Evolutionary conservation across 495 filamentous ascomycete species (phyloP), one percentile per base, ranked within the genome.

Genomic region (Talaromyces stipitatus): DNA sequence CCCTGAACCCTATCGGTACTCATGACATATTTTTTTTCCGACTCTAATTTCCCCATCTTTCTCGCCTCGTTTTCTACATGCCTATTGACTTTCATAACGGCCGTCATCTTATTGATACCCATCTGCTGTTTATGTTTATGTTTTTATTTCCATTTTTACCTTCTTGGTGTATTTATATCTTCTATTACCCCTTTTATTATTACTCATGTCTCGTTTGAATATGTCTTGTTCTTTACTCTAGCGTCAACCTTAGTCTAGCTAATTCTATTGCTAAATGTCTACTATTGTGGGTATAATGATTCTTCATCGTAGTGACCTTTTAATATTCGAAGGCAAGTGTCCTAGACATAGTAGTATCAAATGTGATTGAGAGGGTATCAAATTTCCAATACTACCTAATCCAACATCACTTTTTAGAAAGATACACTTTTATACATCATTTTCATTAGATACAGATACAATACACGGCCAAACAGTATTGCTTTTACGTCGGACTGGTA

Each of bases 91-190:
- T 18, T 51, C 3, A 51, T 51, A 51, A 51, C 48, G 48, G 48
- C 48, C 48, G 48, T 28, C 48, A 28, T 51, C 48, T 45, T 38
- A 24, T 27, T 53, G 56, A 58, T 58, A 58, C 56, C 56, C 56
- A 58, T 41, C n/a, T 58, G 47, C 51, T 50, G 11, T 28, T 56
- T 26, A n/a, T 20, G 48, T 28, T 23, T 36, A 10, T 16, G 23
- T 57, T 26, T 50, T 33, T 45, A 24, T 36, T 50, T 18, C 20
- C 50, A 28, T 12, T 57, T 38, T 32, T 30, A 28, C 22, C 16
- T 32, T 57, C 38, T 36, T 50, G 14, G 5, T 57, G 22, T 41
- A 47, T 50, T 43, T 50, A 14, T 32, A 57, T 23, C 16, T 8
- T 22, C 26, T 11, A 29, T 50, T 57, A 54, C 8, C 5, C 30